These are phyloP conservation scores for Colletotrichum karsti DNA, from an alignment of 2,329 filamentous ascomycete species.

Conservation along the genomic window DNA sequence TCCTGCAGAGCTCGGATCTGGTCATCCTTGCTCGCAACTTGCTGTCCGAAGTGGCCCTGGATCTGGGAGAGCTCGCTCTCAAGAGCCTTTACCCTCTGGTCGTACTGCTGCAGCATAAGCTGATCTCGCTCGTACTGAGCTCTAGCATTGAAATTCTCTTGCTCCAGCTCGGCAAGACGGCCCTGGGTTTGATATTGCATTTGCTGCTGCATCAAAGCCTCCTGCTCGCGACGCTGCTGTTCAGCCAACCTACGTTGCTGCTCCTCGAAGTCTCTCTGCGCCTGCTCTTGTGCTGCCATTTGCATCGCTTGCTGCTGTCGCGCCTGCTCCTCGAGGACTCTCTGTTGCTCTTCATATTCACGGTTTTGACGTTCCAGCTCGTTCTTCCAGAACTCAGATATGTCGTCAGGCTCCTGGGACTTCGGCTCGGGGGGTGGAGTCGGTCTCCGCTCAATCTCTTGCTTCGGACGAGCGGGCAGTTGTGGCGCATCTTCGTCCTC, in stretches of 20 bases:
- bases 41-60: constrained; percentile 83
- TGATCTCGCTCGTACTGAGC: constrained; percentile 98
- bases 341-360: constrained; percentile 94
- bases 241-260: constrained; percentile 89
- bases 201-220: constrained; percentile 88
- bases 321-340: constrained; percentile 86
- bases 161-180: constrained; percentile 92
- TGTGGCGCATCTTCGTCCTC: constrained; percentile 87
- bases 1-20: constrained; percentile 93
- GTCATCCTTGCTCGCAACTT: constrained; percentile 89
- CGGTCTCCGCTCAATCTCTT: constrained; percentile 73
- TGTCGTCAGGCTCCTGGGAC: constrained; percentile 87
- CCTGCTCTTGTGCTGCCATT: constrained; percentile 82
- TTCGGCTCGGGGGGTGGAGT: constrained; percentile 75
- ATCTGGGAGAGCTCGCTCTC: constrained; percentile 88
- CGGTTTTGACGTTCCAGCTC: constrained; percentile 91
- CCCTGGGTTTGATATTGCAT: constrained; percentile 94
- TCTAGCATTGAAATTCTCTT: constrained; percentile 91
- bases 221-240: constrained; percentile 89
- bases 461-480: constrained; percentile 82
- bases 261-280: constrained; percentile 95
- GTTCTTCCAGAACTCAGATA: constrained; percentile 97
- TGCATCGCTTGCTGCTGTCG: constrained; percentile 83
- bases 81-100: constrained; percentile 90
- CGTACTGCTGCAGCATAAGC: constrained; percentile 95